These are phyloP conservation scores for Micractinium conductrix DNA, from an alignment of 139 green algal species.

Conservation along the genomic window DNA sequence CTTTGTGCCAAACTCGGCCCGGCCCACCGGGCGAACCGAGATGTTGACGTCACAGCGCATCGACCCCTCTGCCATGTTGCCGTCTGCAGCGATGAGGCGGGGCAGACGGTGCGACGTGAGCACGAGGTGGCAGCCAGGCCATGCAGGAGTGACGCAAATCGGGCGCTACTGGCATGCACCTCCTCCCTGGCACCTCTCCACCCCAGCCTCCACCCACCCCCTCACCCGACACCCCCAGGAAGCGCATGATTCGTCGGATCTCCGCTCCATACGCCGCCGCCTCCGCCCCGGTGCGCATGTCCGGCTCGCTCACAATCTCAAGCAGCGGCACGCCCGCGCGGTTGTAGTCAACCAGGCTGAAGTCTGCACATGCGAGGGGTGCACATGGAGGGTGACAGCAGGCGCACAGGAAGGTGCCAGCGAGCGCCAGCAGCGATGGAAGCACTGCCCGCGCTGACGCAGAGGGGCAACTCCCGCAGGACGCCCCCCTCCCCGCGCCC, in stretches of 20 bases:
- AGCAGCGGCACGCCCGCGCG: conserved; percentile 86
- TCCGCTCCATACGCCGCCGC: conserved; percentile 93
- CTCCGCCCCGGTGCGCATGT: conserved; percentile 90
- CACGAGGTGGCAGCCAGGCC: too few species aligned
- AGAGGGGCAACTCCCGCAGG: too few species aligned
- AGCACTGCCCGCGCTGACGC: too few species aligned
- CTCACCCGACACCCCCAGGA: conserved; percentile 84
- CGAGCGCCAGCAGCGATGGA: too few species aligned
- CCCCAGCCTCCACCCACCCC: not conserved
- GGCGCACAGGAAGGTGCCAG: too few species aligned
- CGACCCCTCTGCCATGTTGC: conserved; percentile 67
- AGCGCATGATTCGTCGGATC: conserved; percentile 88
- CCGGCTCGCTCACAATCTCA: conserved; percentile 96
- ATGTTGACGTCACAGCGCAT: conserved; percentile 97
- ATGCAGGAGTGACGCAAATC: too few species aligned
- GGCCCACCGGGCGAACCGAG: conserved; percentile 68
- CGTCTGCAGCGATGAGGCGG: conserved; percentile 6
- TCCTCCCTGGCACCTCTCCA: not conserved
- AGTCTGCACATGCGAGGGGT: too few species aligned
- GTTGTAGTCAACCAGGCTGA: conserved; percentile 93
- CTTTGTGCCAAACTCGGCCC: conserved; percentile 87
- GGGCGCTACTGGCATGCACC: too few species aligned
- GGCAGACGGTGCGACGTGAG: too few species aligned
- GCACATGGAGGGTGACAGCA: too few species aligned
- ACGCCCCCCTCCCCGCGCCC: too few species aligned